Evolutionary conservation across 306 rosid genomes (phyloP).

Genomic region (Fagus sylvatica): DNA sequence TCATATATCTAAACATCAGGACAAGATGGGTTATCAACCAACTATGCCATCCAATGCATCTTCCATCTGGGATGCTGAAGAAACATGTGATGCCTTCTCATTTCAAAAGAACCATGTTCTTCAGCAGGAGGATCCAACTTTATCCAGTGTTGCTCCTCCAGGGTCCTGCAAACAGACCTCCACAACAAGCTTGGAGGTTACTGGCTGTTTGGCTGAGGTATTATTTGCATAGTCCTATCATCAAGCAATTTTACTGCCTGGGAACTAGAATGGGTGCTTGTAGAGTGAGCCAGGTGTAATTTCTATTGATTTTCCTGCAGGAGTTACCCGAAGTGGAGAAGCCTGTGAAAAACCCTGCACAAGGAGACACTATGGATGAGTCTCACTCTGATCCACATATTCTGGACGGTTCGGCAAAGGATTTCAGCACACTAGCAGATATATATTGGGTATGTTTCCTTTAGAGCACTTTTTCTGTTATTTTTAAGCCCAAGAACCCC

Average conservation of each 20-base stretch:
- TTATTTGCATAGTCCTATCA: slow-evolving; percentile 18
- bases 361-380: slow-evolving; percentile 50
- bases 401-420: slow-evolving; percentile 51
- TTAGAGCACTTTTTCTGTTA: not conserved
- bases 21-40: slow-evolving; percentile 57
- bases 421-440: slow-evolving; percentile 55
- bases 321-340: slow-evolving; percentile 47
- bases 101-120: slow-evolving; percentile 54
- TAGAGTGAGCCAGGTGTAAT: slow-evolving; percentile 29
- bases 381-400: slow-evolving; percentile 47
- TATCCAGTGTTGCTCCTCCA: slow-evolving; percentile 42
- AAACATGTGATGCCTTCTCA: slow-evolving; percentile 86
- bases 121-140: slow-evolving; percentile 35
- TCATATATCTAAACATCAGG: slow-evolving; percentile 77
- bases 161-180: slow-evolving; percentile 43
- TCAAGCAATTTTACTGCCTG: not conserved
- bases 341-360: slow-evolving; percentile 50
- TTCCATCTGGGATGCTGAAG: slow-evolving; percentile 98
- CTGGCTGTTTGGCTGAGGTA: slow-evolving; percentile 60
- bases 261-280: slow-evolving; percentile 15
- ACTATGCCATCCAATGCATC: slow-evolving; percentile 57
- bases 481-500: slow-evolving; percentile 10
- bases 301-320: slow-evolving; percentile 38
- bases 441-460: slow-evolving; percentile 79
- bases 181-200: slow-evolving; percentile 35